phyloP scores from a whole-genome alignment of 345 rosid genomes.

The Murraya paniculata region DNA sequence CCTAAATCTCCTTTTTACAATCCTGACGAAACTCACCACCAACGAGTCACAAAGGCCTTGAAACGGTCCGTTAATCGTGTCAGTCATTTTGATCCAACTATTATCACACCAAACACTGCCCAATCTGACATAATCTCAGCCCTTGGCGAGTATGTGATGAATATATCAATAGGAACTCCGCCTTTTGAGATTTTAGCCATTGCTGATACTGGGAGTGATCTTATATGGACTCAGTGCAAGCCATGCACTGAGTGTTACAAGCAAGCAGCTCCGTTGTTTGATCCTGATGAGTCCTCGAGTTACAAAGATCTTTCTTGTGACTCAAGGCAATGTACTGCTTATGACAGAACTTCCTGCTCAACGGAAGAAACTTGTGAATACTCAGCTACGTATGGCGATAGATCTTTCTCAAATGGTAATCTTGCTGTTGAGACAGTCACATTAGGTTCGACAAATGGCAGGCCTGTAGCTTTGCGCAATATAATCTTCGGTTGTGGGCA shows the following conservation, averaged over 20 bases:
- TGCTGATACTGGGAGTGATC: conserved; percentile 27
- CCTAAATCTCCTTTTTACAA: conserved; percentile 28
- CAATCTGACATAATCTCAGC: background rate
- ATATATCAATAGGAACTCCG: conserved; percentile 29
- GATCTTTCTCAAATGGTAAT: conserved; percentile 37
- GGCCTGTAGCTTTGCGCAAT: conserved; percentile 29
- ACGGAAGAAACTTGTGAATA: conserved; percentile 26
- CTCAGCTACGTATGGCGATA: conserved; percentile 33
- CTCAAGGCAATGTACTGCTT: conserved; percentile 21
- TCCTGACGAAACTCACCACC: conserved; percentile 2
- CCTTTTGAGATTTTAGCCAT: conserved; percentile 10
- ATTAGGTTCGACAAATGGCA: conserved; percentile 37
- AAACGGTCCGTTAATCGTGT: conserved; percentile 20
- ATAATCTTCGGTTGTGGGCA: conserved; percentile 56
- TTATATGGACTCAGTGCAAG: conserved; percentile 38
- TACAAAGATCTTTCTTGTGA: conserved; percentile 33
- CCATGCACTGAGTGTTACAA: conserved; percentile 33
- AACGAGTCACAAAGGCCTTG: conserved; percentile 8
- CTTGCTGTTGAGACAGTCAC: conserved; percentile 45
- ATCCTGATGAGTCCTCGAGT: conserved; percentile 39
- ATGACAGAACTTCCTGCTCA: conserved; percentile 6
- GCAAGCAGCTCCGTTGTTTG: conserved; percentile 33
- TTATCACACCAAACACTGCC: background rate
- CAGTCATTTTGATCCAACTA: background rate
- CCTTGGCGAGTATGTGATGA: conserved; percentile 14